Conservation (phyloP, 2,329 filamentous ascomycete species). For the Xylariaceae sp. region DNA sequence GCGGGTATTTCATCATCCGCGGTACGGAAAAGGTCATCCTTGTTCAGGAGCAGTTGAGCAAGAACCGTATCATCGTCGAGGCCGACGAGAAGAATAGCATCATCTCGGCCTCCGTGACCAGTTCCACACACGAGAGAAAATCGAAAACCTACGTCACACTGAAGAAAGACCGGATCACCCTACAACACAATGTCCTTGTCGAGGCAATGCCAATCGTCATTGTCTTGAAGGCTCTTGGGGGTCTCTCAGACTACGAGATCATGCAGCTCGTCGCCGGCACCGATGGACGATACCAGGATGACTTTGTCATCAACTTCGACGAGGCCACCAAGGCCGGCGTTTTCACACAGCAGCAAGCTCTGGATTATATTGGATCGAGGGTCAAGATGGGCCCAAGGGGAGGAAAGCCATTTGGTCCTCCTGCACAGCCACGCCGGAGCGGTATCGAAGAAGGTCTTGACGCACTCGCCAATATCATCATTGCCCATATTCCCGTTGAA, state of each 20-base stretch:
- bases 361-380: slow-evolving; percentile 82
- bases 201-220: slow-evolving; percentile 96
- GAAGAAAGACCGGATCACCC: slow-evolving; percentile 84
- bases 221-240: slow-evolving; percentile 84
- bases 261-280: slow-evolving; percentile 82
- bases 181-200: slow-evolving; percentile 87
- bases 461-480: slow-evolving; percentile 83
- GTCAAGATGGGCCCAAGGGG: slow-evolving; percentile 80
- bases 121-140: slow-evolving; percentile 94
- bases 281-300: slow-evolving; percentile 84
- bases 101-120: slow-evolving; percentile 92
- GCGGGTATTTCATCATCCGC: slow-evolving; percentile 95
- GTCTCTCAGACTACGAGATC: slow-evolving; percentile 92
- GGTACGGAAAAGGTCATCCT: slow-evolving; percentile 98
- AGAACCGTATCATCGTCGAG: slow-evolving; percentile 97
- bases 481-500: slow-evolving; percentile 88
- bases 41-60: slow-evolving; percentile 97
- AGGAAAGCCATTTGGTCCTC: slow-evolving; percentile 43
- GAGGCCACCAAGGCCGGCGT: slow-evolving; percentile 78
- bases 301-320: slow-evolving; percentile 92
- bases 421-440: slow-evolving; percentile 57
- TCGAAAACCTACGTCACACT: slow-evolving; percentile 94
- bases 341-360: slow-evolving; percentile 87
- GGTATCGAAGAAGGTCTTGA: slow-evolving; percentile 89
- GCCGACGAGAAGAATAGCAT: slow-evolving; percentile 85